These are phyloP conservation scores for Musa balbisiana DNA, from an alignment of 202 grass and related monocot genomes.

Conservation along the genomic window DNA sequence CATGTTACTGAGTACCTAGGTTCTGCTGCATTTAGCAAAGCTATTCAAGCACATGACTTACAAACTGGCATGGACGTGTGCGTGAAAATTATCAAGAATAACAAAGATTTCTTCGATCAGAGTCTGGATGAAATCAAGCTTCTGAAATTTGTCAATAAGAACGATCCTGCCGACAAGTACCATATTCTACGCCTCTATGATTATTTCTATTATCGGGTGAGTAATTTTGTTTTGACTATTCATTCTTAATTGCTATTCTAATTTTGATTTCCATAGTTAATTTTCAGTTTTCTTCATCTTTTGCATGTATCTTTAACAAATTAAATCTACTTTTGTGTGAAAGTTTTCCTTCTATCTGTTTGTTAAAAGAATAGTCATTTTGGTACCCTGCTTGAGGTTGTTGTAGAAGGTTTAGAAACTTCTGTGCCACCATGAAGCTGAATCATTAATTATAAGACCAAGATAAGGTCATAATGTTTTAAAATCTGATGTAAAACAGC, in stretches of 20 bases:
- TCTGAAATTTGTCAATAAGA: slow-evolving; percentile 23
- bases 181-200: slow-evolving; percentile 24
- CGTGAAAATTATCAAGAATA: slow-evolving; percentile 26
- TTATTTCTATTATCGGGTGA: slow-evolving; percentile 30
- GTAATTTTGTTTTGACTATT: slow-evolving; percentile 7
- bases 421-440: no score
- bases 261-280: not conserved
- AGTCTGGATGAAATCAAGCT: slow-evolving; percentile 28
- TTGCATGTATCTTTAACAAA: not conserved
- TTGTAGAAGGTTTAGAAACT: no score
- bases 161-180: slow-evolving; percentile 18
- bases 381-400: no score
- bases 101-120: slow-evolving; percentile 28
- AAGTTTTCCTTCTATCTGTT: no score
- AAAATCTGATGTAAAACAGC: no score
- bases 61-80: slow-evolving; percentile 24
- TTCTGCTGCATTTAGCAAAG: slow-evolving; percentile 23
- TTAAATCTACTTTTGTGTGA: no score
- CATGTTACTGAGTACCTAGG: slow-evolving; percentile 18
- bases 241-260: not conserved
- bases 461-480: no score
- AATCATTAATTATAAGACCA: no score
- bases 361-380: no score
- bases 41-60: slow-evolving; percentile 25
- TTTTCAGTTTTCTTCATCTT: not conserved